phyloP scores from a whole-genome alignment of 805 yeast genomes.

The Candida chauliodis region DNA sequence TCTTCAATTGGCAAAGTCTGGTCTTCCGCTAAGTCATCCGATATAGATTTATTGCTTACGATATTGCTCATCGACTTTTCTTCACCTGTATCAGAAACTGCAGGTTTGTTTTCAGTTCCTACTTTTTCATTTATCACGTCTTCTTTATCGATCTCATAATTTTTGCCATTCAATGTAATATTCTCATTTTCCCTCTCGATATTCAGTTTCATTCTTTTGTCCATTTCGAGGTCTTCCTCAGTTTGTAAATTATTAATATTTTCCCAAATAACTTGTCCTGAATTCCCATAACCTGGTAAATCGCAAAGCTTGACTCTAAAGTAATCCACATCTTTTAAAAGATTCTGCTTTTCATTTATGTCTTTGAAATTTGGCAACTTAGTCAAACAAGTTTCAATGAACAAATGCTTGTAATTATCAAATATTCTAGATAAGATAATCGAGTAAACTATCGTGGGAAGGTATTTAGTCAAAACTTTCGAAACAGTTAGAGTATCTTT shows the following conservation, averaged over 20 bases:
- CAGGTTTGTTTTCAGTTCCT: background rate
- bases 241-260: slow-evolving; percentile 51
- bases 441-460: slow-evolving; percentile 48
- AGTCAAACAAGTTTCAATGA: slow-evolving; percentile 50
- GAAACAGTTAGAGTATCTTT: slow-evolving; percentile 65
- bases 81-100: no score
- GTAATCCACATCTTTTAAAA: slow-evolving; percentile 59
- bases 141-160: no score
- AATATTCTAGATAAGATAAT: slow-evolving; percentile 47
- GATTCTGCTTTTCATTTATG: slow-evolving; percentile 49
- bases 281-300: slow-evolving; percentile 56
- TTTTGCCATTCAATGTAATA: no score
- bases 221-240: slow-evolving; percentile 48
- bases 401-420: slow-evolving; percentile 53
- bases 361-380: slow-evolving; percentile 46
- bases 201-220: slow-evolving; percentile 40
- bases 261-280: slow-evolving; percentile 63
- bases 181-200: slow-evolving; percentile 21
- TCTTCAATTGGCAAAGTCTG: no score
- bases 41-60: no score
- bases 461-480: slow-evolving; percentile 54
- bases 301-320: slow-evolving; percentile 60
- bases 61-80: no score
- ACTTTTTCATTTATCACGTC: no score
- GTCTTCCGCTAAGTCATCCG: no score